phyloP scores from a whole-genome alignment of 2,329 filamentous ascomycete species.

The Pseudonectria foliicola region DNA sequence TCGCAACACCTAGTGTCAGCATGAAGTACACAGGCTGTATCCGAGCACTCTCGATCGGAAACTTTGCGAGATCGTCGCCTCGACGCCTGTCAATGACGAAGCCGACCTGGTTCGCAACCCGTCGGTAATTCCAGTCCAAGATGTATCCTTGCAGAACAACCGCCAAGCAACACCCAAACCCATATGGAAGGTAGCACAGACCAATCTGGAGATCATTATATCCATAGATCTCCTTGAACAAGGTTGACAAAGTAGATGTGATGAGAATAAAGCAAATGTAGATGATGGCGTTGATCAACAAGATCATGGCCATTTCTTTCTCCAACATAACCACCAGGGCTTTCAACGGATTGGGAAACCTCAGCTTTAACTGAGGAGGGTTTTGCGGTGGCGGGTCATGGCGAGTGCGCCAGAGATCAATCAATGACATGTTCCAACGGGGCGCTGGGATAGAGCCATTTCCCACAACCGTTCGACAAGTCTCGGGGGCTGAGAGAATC shows the following conservation, averaged over 20 bases:
- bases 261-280: slow-evolving; percentile 51
- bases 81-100: slow-evolving; percentile 54
- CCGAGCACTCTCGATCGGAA: slow-evolving; percentile 49
- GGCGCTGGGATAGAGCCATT: slow-evolving; percentile 55
- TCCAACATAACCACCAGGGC: slow-evolving; percentile 47
- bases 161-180: slow-evolving; percentile 41
- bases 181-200: slow-evolving; percentile 49
- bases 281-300: slow-evolving; percentile 45
- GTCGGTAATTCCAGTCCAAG: slow-evolving; percentile 63
- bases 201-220: slow-evolving; percentile 45
- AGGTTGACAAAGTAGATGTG: slow-evolving; percentile 44
- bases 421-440: slow-evolving; percentile 49
- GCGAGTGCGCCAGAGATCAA: slow-evolving; percentile 40
- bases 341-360: slow-evolving; percentile 50
- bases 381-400: slow-evolving; percentile 28
- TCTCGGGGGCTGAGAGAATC: slow-evolving; percentile 51
- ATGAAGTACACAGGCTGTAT: slow-evolving; percentile 49
- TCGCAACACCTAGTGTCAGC: slow-evolving; percentile 45
- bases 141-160: slow-evolving; percentile 50
- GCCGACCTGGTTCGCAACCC: slow-evolving; percentile 54
- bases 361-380: slow-evolving; percentile 34
- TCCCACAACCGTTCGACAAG: slow-evolving; percentile 51
- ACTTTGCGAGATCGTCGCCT: slow-evolving; percentile 42
- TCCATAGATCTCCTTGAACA: slow-evolving; percentile 44
- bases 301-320: slow-evolving; percentile 49